Evolutionary conservation across 2,329 filamentous ascomycete species (phyloP).

Genomic region (Talaromyces verruculosus): DNA sequence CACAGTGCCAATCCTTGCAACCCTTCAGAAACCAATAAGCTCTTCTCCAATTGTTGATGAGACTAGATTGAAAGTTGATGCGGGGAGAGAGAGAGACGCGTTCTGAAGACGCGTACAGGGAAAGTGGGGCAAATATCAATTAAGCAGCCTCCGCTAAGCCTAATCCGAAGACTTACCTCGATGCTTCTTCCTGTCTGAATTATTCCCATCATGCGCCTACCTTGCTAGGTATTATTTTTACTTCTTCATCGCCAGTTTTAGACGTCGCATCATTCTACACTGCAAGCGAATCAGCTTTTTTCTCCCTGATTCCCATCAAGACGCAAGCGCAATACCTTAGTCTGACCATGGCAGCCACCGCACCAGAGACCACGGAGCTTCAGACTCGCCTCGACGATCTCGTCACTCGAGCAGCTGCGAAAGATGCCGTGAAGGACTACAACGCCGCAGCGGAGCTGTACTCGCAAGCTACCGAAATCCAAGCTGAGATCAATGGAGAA

Average conservation of each 20-base stretch:
- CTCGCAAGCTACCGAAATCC: conserved; percentile 82
- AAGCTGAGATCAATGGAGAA: conserved; percentile 89
- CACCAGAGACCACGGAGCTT: conserved; percentile 32
- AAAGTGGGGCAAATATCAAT: conserved; percentile 5
- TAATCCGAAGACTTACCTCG: background rate
- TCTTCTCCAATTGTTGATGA: background rate
- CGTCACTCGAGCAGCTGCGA: conserved; percentile 73
- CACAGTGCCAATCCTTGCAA: background rate
- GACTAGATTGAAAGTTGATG: background rate
- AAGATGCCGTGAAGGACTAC: conserved; percentile 89
- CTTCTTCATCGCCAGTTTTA: background rate
- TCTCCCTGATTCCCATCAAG: too few relatives aligned
- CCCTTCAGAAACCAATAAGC: background rate
- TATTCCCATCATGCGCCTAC: background rate
- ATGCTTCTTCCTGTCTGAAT: background rate
- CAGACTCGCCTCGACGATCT: conserved; percentile 73
- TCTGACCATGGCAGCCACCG: conserved; percentile 22
- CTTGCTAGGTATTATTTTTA: background rate
- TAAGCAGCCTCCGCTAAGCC: conserved; percentile 7
- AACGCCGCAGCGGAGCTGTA: conserved; percentile 82
- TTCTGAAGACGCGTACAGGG: background rate
- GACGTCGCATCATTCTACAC: background rate
- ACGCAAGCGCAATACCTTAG: background rate
- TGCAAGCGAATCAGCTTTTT: background rate
- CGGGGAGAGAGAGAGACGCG: conserved; percentile 5